Percentiles rank a stretch among this genome's conserved stretches.
phyloP scores from a whole-genome alignment of 2,329 filamentous ascomycete species.

The Akanthomyces lecanii region DNA sequence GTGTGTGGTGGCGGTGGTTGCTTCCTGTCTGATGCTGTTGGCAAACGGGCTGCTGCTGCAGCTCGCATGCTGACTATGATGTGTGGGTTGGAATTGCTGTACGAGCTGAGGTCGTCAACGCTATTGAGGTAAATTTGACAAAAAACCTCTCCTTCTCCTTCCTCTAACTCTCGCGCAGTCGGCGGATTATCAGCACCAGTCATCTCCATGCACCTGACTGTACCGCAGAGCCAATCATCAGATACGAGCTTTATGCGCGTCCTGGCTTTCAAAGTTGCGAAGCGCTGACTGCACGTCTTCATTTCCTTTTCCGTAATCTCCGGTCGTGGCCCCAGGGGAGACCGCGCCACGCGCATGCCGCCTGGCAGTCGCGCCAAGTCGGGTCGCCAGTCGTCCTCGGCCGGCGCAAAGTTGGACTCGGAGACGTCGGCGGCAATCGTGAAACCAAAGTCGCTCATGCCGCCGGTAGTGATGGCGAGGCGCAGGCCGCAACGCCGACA shows the following conservation, averaged over 20 bases:
- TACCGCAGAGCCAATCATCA: background rate
- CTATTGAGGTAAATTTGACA: conserved; percentile 11
- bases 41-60: background rate
- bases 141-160: conserved; percentile 3
- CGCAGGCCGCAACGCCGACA: conserved; percentile 19
- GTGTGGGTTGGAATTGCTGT: background rate
- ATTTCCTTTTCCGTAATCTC: conserved; percentile 17
- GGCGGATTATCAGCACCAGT: background rate
- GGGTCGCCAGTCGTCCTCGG: conserved; percentile 17
- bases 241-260: conserved; percentile 4
- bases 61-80: conserved; percentile 16
- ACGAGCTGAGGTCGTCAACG: conserved; percentile 2
- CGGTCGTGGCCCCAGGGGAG: conserved; percentile 12
- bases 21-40: background rate
- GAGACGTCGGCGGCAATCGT: conserved; percentile 15
- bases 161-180: background rate
- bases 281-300: conserved; percentile 13
- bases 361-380: conserved; percentile 17
- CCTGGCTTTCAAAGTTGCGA: background rate
- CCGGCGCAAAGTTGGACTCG: conserved; percentile 10
- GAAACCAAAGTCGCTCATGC: conserved; percentile 13
- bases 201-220: conserved; percentile 12
- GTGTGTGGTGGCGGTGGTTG: background rate
- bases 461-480: conserved; percentile 17
- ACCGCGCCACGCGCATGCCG: conserved; percentile 15